Evolutionary conservation across 139 green algal genomes (phyloP), one percentile per base, ranked within the genome.

Genomic region (Medakamo hakoo): DNA sequence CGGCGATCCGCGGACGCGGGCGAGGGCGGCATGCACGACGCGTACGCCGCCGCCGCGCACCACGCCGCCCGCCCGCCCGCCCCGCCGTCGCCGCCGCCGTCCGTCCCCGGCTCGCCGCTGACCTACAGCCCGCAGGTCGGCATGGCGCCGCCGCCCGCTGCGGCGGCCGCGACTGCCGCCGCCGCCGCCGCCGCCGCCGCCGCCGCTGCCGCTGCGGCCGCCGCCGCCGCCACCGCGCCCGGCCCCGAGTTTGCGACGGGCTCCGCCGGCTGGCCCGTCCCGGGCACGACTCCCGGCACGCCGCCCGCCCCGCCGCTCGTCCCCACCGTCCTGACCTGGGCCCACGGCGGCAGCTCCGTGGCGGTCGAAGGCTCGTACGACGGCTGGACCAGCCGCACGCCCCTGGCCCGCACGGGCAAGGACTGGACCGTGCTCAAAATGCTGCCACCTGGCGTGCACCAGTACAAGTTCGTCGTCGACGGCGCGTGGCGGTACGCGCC

Each of bases 391-490:
- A 89, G 80, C 0, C 63, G 88, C 48, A 76, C 67, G 52, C 73
- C 40, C 25, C 73, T 99, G 68, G 87, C 95, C 69, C 64, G 71
- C 1, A 85, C 80, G 1, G 93, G 92, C 49, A 88, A 84, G 67
- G 91, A 97, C 75, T 97, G 92, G 74, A 95, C 86, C 4, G 82
- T 98, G 19, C 81, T 98, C 23, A 98, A 96, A 75, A 74, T 96
- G 55, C 76, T 98, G 57, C 78, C 86, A 1, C 91, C 91, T 3
- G 91, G 91, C 19, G 88, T 97, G 57, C 96, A 96, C 71, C 82
- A 95, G 81, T 96, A 92, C 80, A 95, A 94, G 65, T 95, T 93
- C 74, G 91, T 95, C 18, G 93, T 99, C n/a, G 93, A 99, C 63
- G 85, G 87, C 5, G 80, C 89, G 57, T 99, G 93, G 93, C 86